Percentiles rank a stretch among this genome's conserved stretches.
These are phyloP conservation scores for Nakazawaea pomicola DNA, from an alignment of 805 yeast genomes.

Conservation along the genomic window DNA sequence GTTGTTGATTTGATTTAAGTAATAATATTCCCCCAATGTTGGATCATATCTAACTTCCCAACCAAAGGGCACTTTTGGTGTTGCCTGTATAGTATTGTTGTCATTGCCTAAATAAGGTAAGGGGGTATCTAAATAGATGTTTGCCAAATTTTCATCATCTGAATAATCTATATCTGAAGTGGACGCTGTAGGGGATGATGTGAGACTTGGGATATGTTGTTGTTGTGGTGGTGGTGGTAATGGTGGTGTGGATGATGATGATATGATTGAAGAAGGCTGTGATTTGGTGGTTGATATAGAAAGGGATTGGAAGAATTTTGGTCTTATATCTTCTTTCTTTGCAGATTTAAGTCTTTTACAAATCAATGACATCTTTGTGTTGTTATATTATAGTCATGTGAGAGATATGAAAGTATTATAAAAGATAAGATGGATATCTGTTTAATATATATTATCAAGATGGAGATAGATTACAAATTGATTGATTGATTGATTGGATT, in stretches of 20 bases:
- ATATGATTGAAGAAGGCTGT: background rate
- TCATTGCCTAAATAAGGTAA: background rate
- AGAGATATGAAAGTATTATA: too few species aligned
- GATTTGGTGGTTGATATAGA: background rate
- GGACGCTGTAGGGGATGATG: background rate
- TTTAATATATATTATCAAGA: too few species aligned
- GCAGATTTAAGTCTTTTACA: slow-evolving; percentile 1
- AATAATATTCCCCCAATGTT: slow-evolving; percentile 34
- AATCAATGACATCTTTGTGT: background rate
- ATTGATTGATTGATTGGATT: too few species aligned
- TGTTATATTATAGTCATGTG: background rate
- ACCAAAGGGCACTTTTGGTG: slow-evolving; percentile 20
- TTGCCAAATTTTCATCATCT: background rate
- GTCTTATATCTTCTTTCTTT: background rate
- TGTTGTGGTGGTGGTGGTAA: too few species aligned
- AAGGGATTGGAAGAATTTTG: background rate
- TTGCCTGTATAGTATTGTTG: background rate
- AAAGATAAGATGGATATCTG: too few species aligned
- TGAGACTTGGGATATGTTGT: background rate
- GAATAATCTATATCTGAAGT: background rate
- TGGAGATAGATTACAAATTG: too few species aligned
- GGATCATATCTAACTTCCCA: slow-evolving; percentile 35
- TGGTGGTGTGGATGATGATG: background rate
- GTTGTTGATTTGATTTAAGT: slow-evolving; percentile 29
- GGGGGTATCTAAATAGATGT: too few species aligned